phyloP scores from a whole-genome alignment of 2,329 filamentous ascomycete species.

The Penicillium sp. region DNA sequence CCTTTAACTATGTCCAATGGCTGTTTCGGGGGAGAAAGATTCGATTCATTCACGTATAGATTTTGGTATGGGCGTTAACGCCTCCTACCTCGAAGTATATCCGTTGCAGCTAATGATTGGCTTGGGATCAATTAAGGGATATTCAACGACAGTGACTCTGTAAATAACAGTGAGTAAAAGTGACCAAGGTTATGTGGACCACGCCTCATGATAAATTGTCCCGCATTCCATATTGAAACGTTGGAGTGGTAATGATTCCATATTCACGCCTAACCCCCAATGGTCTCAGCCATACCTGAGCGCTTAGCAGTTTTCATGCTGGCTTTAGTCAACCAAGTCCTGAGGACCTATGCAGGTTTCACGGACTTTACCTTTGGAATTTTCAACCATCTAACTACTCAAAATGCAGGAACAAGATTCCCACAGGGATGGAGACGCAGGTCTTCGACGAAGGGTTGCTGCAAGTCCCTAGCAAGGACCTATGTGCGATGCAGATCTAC shows the following conservation, averaged over 20 bases:
- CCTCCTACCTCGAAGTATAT: background rate
- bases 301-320: background rate
- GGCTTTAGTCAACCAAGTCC: background rate
- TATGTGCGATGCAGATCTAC: background rate
- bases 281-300: background rate
- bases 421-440: background rate
- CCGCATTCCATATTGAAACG: slow-evolving; percentile 14
- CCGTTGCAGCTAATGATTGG: background rate
- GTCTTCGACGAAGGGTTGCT: background rate
- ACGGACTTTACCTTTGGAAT: background rate
- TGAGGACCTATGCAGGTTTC: background rate
- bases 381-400: background rate
- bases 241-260: background rate
- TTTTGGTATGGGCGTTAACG: background rate
- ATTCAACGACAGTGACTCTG: background rate
- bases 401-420: background rate
- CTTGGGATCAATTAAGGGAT: background rate
- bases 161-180: background rate
- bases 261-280: background rate
- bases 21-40: background rate
- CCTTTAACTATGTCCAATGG: background rate
- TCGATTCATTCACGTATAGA: background rate
- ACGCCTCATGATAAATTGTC: background rate
- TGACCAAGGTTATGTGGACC: background rate
- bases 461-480: background rate